Conservation (phyloP, 768 basidiomycete genomes). For the Mycena galericulata region DNA sequence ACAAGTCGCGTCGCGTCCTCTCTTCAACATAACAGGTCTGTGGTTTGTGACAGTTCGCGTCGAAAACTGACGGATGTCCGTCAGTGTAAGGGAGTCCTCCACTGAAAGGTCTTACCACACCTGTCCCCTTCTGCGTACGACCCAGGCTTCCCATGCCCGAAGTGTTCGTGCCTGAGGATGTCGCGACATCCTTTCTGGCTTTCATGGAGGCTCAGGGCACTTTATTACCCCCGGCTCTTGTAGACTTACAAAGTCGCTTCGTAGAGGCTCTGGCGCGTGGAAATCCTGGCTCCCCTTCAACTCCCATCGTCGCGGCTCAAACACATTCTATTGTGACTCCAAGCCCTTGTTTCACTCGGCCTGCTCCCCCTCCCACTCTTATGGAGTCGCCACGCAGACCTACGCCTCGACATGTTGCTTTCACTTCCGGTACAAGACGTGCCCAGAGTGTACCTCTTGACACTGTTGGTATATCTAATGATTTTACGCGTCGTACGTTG, state of each 20-base stretch:
- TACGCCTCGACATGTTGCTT: no score
- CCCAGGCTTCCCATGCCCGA: not conserved
- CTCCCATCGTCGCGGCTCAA: no score
- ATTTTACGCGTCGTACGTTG: no score
- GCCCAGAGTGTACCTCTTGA: not conserved
- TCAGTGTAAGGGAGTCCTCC: no score
- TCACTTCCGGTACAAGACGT: no score
- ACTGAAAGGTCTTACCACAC: not conserved
- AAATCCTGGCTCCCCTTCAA: no score
- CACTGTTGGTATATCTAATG: no score
- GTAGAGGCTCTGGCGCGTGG: no score
- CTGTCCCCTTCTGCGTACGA: not conserved
- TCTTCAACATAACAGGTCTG: constrained; percentile 10
- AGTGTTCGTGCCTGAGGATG: not conserved
- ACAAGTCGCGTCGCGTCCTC: constrained; percentile 10
- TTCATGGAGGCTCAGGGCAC: not conserved
- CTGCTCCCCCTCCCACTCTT: no score
- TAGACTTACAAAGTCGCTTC: not conserved
- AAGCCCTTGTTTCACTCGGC: no score
- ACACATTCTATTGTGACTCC: no score
- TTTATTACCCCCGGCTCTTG: not conserved
- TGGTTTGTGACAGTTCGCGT: constrained; percentile 21
- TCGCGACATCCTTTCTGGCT: not conserved
- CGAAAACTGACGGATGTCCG: constrained; percentile 21
- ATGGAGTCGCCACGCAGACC: no score